Conservation (phyloP, 2,329 filamentous ascomycete genomes). For the Colletotrichum scovillei region DNA sequence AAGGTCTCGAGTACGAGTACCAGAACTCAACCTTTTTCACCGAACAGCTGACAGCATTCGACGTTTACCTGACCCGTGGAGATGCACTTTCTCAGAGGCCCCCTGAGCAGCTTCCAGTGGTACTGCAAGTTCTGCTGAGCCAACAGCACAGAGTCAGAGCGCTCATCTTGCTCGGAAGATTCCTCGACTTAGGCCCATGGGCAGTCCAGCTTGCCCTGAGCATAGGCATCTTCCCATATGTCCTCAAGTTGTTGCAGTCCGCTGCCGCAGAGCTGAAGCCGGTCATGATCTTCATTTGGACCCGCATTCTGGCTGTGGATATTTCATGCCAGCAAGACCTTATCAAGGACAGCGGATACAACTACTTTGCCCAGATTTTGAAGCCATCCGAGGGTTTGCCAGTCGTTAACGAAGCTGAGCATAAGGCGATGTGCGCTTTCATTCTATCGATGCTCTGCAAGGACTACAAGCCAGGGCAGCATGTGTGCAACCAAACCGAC, state of each 20-base stretch:
- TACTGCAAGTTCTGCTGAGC: conserved; percentile 93
- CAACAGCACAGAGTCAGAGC: conserved; percentile 94
- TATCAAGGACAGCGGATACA: conserved; percentile 96
- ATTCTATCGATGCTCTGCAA: conserved; percentile 98
- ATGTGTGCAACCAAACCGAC: conserved; percentile 89
- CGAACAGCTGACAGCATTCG: conserved; percentile 96
- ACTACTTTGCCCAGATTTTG: conserved; percentile 94
- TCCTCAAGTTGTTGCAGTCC: conserved; percentile 95
- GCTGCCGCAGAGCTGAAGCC: conserved; percentile 95
- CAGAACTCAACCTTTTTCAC: conserved; percentile 96
- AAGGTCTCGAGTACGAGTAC: conserved; percentile 85
- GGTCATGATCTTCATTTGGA: conserved; percentile 99
- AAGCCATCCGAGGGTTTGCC: conserved; percentile 86
- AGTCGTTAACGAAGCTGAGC: conserved; percentile 85
- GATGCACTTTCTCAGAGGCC: conserved; percentile 85
- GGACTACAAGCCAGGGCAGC: conserved; percentile 90
- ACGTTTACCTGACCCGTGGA: conserved; percentile 89
- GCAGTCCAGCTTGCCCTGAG: conserved; percentile 97
- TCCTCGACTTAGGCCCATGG: conserved; percentile 96
- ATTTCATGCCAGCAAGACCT: conserved; percentile 93
- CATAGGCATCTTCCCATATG: conserved; percentile 98
- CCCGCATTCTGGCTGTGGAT: conserved; percentile 93
- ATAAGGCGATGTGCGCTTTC: conserved; percentile 99
- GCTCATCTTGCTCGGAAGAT: conserved; percentile 90
- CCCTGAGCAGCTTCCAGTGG: conserved; percentile 94